Evolutionary conservation across 148 eudicot species (phyloP), one percentile per base, ranked within the genome.

Genomic region (Chenopodium suecicum): DNA sequence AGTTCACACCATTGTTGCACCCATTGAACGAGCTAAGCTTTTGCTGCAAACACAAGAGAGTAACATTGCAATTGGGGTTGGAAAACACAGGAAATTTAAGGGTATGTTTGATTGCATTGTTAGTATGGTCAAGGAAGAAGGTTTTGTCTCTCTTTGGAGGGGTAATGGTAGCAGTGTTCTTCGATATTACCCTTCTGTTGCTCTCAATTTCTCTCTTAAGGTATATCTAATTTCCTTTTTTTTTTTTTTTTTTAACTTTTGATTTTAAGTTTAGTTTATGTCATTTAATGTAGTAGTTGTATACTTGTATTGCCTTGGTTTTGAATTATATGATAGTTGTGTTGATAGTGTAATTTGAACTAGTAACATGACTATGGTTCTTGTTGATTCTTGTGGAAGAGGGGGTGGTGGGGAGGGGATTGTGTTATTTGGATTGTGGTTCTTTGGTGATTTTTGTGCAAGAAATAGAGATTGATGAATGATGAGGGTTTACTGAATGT

Each of bases 191-290:
- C 99, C 99, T 67, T 96, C 99, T 72, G 97, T 96, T 72, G 97
- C 98, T 70, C 99, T 96, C 70, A 96, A 96, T 87, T 96, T 96
- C 86, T 94, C 99, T 13, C 93, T 96, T 80, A 94, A 96, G 99
- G 98, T 95, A 86, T 65, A 22, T 1, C n/a, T 9, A 41, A n/a
- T 54, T 60, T 6, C 2, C 8, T 11, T 16, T 10, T 22, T 29
- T 44, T 4, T 62, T 67, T 7, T 14, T 29, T 52, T 4, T 62
- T 67, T 31, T 74, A 2, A 0, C 31, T 78, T 75, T 20, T 7
- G 9, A 12, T 48, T n/a, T 64, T 1, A 13, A 20, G 70, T 74
- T 47, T 70, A 0, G 31, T 46, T 69, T 74, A 31, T 47, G 50
- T 17, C 63, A 2, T 73, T 9, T 34, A 29, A 29, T 50, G 31